Evolutionary conservation across 306 rosid species (phyloP).

Genomic region (Abrus pulchellus): DNA sequence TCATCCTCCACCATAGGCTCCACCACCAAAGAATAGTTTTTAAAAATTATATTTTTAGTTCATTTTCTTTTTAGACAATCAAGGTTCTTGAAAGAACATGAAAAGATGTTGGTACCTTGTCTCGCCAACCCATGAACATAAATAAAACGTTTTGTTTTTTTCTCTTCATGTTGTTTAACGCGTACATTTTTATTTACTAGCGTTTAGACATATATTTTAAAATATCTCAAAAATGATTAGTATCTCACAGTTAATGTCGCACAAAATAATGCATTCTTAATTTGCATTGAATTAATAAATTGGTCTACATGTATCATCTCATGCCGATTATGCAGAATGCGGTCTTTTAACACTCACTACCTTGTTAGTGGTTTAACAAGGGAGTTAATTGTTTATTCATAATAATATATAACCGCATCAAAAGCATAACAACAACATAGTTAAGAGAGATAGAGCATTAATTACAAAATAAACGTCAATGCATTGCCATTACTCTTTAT

Average conservation of each 20-base stretch:
- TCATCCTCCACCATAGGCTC: slow-evolving; percentile 34
- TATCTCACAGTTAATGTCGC: neutral
- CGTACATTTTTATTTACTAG: neutral
- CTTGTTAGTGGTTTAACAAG: slow-evolving; percentile 21
- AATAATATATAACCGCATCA: too few relatives aligned
- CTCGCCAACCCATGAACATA: slow-evolving; percentile 3
- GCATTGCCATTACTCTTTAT: neutral
- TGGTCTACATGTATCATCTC: neutral
- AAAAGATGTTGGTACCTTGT: slow-evolving; percentile 35
- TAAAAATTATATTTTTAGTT: neutral
- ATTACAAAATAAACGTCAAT: neutral
- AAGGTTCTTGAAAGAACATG: slow-evolving; percentile 6
- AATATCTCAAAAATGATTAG: neutral
- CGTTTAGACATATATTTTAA: too few relatives aligned
- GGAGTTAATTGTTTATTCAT: too few relatives aligned
- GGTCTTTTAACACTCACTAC: neutral
- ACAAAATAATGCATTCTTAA: neutral
- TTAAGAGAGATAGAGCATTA: neutral
- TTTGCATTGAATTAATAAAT: neutral
- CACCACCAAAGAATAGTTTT: slow-evolving; percentile 3
- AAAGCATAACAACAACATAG: neutral
- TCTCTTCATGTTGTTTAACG: neutral
- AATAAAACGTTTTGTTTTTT: neutral
- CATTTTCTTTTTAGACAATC: slow-evolving; percentile 9
- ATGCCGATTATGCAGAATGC: neutral